Conservation (phyloP, 2,329 filamentous ascomycete species). For the Metarhizium anisopliae region DNA sequence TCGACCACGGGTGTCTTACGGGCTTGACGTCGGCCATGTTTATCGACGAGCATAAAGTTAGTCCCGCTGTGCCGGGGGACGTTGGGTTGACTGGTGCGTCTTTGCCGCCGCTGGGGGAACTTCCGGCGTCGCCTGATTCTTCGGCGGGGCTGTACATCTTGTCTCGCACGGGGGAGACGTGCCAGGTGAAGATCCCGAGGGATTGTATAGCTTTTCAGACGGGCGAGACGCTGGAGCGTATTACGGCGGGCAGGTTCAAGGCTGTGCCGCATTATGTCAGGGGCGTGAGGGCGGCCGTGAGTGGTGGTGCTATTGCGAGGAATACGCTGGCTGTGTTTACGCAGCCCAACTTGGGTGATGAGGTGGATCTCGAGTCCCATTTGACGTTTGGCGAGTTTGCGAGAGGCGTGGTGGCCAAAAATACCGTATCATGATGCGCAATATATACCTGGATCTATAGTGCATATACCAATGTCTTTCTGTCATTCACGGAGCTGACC, state of each 20-base stretch:
- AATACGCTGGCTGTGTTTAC: slow-evolving; percentile 97
- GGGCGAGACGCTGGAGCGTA: slow-evolving; percentile 81
- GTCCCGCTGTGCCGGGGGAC: slow-evolving; percentile 23
- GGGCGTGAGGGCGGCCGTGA: slow-evolving; percentile 52
- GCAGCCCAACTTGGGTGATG: slow-evolving; percentile 82
- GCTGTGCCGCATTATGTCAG: slow-evolving; percentile 94
- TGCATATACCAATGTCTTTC: too few relatives aligned
- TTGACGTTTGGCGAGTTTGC: slow-evolving; percentile 72
- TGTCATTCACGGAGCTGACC: too few relatives aligned
- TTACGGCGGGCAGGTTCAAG: slow-evolving; percentile 84
- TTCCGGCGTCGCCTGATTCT: slow-evolving; percentile 69
- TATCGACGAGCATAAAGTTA: slow-evolving; percentile 60
- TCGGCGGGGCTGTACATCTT: slow-evolving; percentile 89
- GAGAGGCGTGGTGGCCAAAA: slow-evolving; percentile 48
- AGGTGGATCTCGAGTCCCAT: slow-evolving; percentile 59
- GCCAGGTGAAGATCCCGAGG: slow-evolving; percentile 86
- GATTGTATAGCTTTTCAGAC: slow-evolving; percentile 96
- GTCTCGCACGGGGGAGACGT: slow-evolving; percentile 68
- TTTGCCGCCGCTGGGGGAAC: slow-evolving; percentile 54
- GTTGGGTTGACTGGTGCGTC: slow-evolving; percentile 15
- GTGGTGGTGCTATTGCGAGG: slow-evolving; percentile 50
- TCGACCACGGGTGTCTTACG: slow-evolving; percentile 90
- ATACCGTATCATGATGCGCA: slow-evolving; percentile 35
- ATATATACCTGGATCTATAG: background rate
- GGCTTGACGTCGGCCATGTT: slow-evolving; percentile 95